Conservation (phyloP, 805 yeast genomes). For the Komagataella ulmi region DNA sequence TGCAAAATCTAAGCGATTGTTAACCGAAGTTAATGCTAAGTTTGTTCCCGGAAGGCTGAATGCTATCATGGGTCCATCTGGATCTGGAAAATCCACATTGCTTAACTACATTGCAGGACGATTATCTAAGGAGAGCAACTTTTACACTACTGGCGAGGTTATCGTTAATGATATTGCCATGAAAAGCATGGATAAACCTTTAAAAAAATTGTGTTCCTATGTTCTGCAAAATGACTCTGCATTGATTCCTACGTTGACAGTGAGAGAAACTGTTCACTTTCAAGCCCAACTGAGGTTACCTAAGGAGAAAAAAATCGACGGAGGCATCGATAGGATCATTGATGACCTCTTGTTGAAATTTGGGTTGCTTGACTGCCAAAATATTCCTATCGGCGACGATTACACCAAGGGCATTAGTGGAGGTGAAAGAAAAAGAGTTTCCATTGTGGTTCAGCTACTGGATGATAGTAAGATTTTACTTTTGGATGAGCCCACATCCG, state of each 20-base stretch:
- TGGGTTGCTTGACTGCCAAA: constrained; percentile 57
- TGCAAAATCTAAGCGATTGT: constrained; percentile 1
- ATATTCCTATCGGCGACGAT: constrained; percentile 45
- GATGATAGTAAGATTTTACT: constrained; percentile 51
- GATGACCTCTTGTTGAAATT: constrained; percentile 36
- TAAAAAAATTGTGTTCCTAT: constrained; percentile 38
- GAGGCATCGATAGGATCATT: constrained; percentile 18
- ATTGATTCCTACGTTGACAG: constrained; percentile 53
- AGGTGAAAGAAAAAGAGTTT: constrained; percentile 63
- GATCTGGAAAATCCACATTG: constrained; percentile 54
- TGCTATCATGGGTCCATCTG: constrained; percentile 63
- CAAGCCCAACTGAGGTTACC: constrained; percentile 49
- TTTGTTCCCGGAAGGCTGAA: constrained; percentile 39
- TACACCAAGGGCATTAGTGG: constrained; percentile 44
- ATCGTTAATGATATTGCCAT: constrained; percentile 22
- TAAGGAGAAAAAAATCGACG: constrained; percentile 9
- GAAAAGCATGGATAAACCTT: constrained; percentile 7
- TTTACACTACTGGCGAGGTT: constrained; percentile 20
- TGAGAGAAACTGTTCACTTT: constrained; percentile 51
- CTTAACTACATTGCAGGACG: constrained; percentile 45
- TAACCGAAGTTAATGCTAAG: constrained; percentile 28
- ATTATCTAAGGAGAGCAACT: constrained; percentile 12
- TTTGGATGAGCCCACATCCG: constrained; percentile 74
- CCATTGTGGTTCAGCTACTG: constrained; percentile 59
- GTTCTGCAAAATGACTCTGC: constrained; percentile 67